Evolutionary conservation across 148 eudicot genomes (phyloP), one percentile per base, ranked within the genome.

Genomic region (Nepenthes gracilis): DNA sequence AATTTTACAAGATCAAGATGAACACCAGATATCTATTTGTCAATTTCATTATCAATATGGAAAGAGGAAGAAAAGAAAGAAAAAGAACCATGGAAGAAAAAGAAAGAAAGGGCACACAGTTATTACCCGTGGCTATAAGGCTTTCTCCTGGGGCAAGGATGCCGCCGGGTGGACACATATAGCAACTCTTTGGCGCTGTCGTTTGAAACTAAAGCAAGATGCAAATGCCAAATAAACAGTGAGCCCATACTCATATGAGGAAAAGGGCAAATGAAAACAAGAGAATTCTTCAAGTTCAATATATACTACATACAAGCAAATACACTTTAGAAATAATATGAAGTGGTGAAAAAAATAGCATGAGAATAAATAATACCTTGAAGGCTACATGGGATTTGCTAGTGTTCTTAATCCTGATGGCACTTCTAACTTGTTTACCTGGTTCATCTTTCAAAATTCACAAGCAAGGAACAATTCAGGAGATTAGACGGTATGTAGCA

Each of bases 161-260:
- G 57, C 84, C 96, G 45, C 92, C 96, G 69, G 96, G 96, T 32
- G 96, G 91, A 35, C 88, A 83, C 96, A 85, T 88, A 68, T 70
- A 88, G 71, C 96, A 88, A 60, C 96, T 88, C 74, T 88, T 88
- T 40, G 96, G 96, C 8, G 96, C 92, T 51, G 91, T 83, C 35
- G 93, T 86, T 80, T 86, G 93, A 78, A 86, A 86, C 93, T 86
- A 59, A 55, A 61, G 56, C 47, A 52, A 9, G 23, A 73, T 57
- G 58, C 63, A 43, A 12, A 61, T 47, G 50, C 35, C 23, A 43
- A 15, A 40, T 60, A 11, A 45, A 23, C 23, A 23, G 23, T 23
- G 55, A 43, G 35, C 45, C 15, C 33, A 36, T 35, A 8, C 2
- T n/a, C n/a, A 57, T 6, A 57, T 2, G 6, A 2, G 15, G 15